Percentiles rank a stretch among this genome's conserved stretches.
These are phyloP conservation scores for Elsinoe perseae DNA, from an alignment of 2,329 filamentous ascomycete species.

Conservation along the genomic window DNA sequence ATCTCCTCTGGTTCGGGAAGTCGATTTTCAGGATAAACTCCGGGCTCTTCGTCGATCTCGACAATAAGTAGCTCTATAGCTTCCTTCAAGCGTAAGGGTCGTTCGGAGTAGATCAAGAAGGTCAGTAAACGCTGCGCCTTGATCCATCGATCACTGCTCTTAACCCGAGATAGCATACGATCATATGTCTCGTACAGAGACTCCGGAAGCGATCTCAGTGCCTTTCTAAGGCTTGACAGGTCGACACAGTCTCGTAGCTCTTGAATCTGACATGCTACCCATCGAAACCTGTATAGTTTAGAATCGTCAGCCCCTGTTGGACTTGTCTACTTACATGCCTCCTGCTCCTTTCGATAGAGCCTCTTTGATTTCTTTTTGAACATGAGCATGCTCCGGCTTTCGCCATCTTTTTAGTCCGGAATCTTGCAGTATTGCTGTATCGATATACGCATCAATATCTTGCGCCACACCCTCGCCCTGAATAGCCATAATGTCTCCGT, in stretches of 20 bases:
- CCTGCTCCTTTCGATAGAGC: neutral
- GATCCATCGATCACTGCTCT: neutral
- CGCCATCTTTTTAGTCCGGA: neutral
- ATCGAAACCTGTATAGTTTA: neutral
- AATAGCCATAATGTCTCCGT: neutral
- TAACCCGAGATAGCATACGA: neutral
- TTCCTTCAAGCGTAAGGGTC: neutral
- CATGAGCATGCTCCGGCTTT: neutral
- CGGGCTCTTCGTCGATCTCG: neutral
- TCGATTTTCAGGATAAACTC: neutral
- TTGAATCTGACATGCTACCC: neutral
- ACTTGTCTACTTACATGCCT: neutral
- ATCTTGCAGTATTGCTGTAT: neutral
- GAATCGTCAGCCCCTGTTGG: too few species aligned
- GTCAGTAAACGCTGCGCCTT: neutral
- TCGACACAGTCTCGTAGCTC: neutral
- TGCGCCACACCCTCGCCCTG: neutral
- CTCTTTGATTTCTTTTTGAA: neutral
- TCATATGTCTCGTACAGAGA: neutral
- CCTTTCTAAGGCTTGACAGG: neutral
- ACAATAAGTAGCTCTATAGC: neutral
- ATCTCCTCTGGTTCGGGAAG: neutral
- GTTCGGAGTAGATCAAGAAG: neutral
- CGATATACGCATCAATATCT: neutral
- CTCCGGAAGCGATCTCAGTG: neutral